These are phyloP conservation scores for Fomitopsis betulina DNA, from an alignment of 1,284 basidiomycete species.

Conservation along the genomic window DNA sequence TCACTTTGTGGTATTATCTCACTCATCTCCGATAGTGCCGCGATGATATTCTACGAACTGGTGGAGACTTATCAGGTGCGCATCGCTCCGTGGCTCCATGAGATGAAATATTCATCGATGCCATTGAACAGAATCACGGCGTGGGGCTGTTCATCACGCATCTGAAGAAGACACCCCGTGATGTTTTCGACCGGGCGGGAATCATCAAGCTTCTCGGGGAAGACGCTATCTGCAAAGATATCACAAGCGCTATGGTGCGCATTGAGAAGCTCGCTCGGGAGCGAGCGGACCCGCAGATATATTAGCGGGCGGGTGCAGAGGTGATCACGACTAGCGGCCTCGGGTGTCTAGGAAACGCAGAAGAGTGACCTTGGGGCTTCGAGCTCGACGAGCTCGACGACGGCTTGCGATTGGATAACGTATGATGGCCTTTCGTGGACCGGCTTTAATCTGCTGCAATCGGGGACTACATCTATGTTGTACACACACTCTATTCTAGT, in stretches of 20 bases:
- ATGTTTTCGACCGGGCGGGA: slow-evolving; percentile 65
- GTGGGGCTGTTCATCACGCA: slow-evolving; percentile 81
- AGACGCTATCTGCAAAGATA: slow-evolving; percentile 68
- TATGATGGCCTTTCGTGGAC: neutral
- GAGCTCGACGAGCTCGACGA: neutral
- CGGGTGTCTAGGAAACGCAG: neutral
- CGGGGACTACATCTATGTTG: neutral
- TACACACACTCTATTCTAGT: neutral
- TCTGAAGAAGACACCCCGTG: slow-evolving; percentile 50
- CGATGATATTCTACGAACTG: slow-evolving; percentile 83
- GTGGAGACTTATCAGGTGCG: slow-evolving; percentile 70
- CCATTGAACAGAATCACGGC: slow-evolving; percentile 47
- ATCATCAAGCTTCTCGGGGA: slow-evolving; percentile 61
- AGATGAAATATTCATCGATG: neutral
- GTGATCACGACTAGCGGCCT: neutral
- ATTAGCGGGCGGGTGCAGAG: slow-evolving; percentile 7
- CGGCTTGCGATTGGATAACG: neutral
- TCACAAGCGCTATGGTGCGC: slow-evolving; percentile 58
- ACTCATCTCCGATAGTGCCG: slow-evolving; percentile 49
- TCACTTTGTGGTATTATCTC: neutral
- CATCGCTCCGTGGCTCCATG: neutral
- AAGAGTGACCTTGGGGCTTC: neutral
- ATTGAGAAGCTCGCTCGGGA: slow-evolving; percentile 20
- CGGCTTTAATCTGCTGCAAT: neutral
- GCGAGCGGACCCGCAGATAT: slow-evolving; percentile 3